These are phyloP conservation scores for Fonsecaea monophora DNA, from an alignment of 2,329 filamentous ascomycete species.

Conservation along the genomic window DNA sequence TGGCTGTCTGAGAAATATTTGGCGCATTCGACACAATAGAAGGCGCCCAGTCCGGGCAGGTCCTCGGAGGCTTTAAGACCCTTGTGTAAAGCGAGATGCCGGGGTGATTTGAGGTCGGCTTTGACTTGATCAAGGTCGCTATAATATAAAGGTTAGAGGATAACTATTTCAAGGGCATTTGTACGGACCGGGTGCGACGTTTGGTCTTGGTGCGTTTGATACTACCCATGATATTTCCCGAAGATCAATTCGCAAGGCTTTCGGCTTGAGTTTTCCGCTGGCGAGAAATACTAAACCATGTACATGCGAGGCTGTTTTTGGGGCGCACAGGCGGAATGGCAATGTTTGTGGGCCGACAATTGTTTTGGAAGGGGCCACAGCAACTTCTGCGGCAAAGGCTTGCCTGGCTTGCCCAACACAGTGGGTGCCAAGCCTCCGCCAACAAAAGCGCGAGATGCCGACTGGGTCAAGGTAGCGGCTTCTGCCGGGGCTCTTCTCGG, in stretches of 20 bases:
- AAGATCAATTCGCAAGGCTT: not conserved
- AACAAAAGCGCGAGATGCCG: constrained; percentile 18
- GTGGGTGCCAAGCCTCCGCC: constrained; percentile 10
- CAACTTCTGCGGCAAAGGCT: not conserved
- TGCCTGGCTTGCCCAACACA: not conserved
- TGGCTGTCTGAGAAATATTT: constrained; percentile 93
- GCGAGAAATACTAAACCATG: constrained; percentile 8
- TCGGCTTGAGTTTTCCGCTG: constrained; percentile 5
- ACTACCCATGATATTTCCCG: constrained; percentile 66
- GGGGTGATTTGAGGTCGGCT: constrained; percentile 76
- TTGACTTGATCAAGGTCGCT: constrained; percentile 95
- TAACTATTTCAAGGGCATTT: constrained; percentile 15
- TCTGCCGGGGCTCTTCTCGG: constrained; percentile 4
- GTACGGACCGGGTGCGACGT: constrained; percentile 68
- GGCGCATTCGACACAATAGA: constrained; percentile 91
- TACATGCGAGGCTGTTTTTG: not conserved
- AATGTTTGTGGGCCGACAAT: constrained; percentile 1
- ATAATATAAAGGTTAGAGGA: constrained; percentile 31
- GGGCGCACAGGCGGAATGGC: not conserved
- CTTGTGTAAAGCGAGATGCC: constrained; percentile 81
- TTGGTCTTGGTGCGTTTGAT: constrained; percentile 74
- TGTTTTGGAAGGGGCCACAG: not conserved
- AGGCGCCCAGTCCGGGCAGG: constrained; percentile 80
- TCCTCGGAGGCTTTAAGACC: constrained; percentile 82
- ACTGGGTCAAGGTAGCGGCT: constrained; percentile 2